Evolutionary conservation across 345 rosid species (phyloP).

Genomic region (Firmiana major): DNA sequence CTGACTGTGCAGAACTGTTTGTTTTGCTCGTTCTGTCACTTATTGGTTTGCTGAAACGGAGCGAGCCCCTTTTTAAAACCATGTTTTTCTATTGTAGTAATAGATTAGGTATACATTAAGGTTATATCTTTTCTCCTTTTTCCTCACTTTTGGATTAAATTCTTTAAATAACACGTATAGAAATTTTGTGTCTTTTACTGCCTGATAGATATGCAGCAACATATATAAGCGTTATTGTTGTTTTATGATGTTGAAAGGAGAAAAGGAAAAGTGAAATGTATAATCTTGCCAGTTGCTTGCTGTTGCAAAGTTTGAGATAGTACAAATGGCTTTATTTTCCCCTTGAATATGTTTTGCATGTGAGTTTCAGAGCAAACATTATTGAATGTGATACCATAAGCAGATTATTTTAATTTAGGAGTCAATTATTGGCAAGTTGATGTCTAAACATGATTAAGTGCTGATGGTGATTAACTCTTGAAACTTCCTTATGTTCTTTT

Average conservation of each 20-base stretch:
- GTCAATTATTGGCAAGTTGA: not conserved
- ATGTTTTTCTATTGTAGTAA: not conserved
- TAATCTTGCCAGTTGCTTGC: not conserved
- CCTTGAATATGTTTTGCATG: not conserved
- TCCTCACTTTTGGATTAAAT: not conserved
- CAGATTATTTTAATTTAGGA: not conserved
- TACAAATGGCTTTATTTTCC: not conserved
- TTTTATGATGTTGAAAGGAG: not conserved
- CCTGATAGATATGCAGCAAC: not conserved
- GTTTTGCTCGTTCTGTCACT: not conserved
- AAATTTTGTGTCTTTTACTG: not conserved
- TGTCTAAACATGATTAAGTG: not conserved
- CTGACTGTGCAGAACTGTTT: not conserved
- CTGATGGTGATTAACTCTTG: not conserved
- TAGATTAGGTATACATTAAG: not conserved
- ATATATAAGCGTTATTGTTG: not conserved
- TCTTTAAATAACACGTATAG: not conserved
- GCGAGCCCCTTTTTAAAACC: not conserved
- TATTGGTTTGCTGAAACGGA: not conserved
- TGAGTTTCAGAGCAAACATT: not conserved
- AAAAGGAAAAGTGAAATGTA: not conserved
- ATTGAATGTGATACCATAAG: not conserved
- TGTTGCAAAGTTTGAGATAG: not conserved
- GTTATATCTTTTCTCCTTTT: not conserved
- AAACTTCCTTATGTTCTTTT: not conserved